Evolutionary conservation across 139 green algal species (phyloP), one percentile per base, ranked within the genome.

Genomic region (Ostreobium quekettii): DNA sequence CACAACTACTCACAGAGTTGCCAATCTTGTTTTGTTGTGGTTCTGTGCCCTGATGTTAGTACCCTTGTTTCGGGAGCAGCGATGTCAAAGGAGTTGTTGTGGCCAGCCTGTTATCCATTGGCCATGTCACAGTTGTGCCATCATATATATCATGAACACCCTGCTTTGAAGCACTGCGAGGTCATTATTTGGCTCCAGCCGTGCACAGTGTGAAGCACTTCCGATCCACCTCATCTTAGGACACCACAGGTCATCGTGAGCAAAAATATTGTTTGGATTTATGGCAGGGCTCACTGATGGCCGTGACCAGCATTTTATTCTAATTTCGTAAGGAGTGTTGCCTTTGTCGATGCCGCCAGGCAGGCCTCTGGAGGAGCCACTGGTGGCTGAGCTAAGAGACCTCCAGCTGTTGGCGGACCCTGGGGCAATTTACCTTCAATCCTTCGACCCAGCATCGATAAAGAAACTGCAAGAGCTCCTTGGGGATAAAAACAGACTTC

Each of bases 371-470:
- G 61, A 68, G 36, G 35, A 31, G 3, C 26, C 53, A 4, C 36
- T 68, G 61, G 26, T 68, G 32, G n/a, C 29, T 22, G 35, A 53
- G 30, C 35, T 68, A n/a, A 68, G 53, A 8, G 4, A 68, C 26
- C 11, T 5, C 3, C 37, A 29, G 26, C 11, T 68, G 26, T 28
- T 68, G 26, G 4, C 49, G 37, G 61, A 68, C 26, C 61, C 61
- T 29, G 61, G 36, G 15, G 61, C 61, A 32, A 36, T 68, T 53
- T 57, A 36, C 53, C 36, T 68, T 3, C 61, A 68, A 29, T 68
- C 61, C 5, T 68, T 68, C 22, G 38, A 35, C 5, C 24, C 37
- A 5, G 35, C 6, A 26, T 68, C 61, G 3, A 22, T 68, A 24
- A 5, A 57, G 61, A 24, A 8, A 38, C 35, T 68, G 61, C 35